Percentiles rank a stretch among this genome's conserved stretches.
Evolutionary conservation across 768 basidiomycete genomes (phyloP).

Genomic region (Lactarius tabidus): DNA sequence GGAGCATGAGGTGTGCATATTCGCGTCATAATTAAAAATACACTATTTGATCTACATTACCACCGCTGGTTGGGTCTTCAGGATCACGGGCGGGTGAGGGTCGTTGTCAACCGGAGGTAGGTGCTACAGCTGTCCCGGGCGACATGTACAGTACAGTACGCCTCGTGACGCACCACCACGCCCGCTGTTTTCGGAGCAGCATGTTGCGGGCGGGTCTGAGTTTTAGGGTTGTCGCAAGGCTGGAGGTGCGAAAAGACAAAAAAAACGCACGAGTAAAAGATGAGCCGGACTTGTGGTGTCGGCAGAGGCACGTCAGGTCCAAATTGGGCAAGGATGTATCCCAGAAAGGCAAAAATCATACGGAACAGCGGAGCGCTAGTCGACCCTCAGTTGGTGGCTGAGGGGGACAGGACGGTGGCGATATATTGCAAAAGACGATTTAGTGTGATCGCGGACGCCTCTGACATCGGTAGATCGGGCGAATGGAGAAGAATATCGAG

Average conservation of each 20-base stretch:
- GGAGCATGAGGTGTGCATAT: not conserved
- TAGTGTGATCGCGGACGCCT: not conserved
- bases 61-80: not conserved
- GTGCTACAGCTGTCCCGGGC: not conserved
- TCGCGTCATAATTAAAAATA: not conserved
- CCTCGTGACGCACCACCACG: not conserved
- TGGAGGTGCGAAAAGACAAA: not conserved
- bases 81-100: not conserved
- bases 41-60: not conserved
- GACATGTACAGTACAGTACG: no score
- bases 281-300: not conserved
- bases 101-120: not conserved
- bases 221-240: not conserved
- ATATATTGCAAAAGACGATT: not conserved
- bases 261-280: not conserved
- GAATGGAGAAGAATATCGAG: not conserved
- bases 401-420: not conserved
- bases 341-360: not conserved
- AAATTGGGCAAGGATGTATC: not conserved
- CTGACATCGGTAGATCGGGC: not conserved
- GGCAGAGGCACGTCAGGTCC: not conserved
- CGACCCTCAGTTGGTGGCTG: not conserved
- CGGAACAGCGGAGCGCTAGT: not conserved
- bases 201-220: not conserved
- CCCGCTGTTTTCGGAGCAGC: not conserved